phyloP scores from a whole-genome alignment of 1,284 basidiomycete species.

The Apiotrichum gracile region DNA sequence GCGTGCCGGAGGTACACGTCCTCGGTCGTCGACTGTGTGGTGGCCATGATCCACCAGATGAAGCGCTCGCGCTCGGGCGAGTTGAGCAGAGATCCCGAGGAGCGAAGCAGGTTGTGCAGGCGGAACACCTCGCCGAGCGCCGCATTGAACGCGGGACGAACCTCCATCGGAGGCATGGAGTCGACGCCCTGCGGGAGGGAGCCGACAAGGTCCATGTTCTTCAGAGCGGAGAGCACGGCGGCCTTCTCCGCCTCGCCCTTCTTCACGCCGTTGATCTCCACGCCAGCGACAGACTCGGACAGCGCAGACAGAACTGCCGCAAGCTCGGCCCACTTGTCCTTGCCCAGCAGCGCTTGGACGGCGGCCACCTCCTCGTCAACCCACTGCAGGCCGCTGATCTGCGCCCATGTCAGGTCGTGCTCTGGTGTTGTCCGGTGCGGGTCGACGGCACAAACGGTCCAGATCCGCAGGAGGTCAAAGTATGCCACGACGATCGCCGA shows the following conservation, averaged over 20 bases:
- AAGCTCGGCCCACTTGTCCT: conserved; percentile 49
- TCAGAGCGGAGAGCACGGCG: conserved; percentile 11
- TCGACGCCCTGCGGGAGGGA: conserved; percentile 2
- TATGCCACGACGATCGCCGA: conserved; percentile 49
- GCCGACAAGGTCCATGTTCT: conserved; percentile 8
- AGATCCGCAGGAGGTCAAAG: conserved; percentile 56
- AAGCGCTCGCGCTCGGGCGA: conserved; percentile 7
- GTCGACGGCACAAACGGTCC: conserved; percentile 77
- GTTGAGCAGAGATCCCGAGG: not conserved
- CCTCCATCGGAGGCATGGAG: not conserved
- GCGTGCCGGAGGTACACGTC: conserved; percentile 53
- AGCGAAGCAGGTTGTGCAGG: conserved; percentile 7
- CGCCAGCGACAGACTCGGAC: conserved; percentile 65
- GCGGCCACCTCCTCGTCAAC: conserved; percentile 53
- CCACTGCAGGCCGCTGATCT: conserved; percentile 72
- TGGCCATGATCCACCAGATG: conserved; percentile 9
- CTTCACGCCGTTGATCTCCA: conserved; percentile 61
- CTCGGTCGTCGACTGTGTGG: conserved; percentile 1
- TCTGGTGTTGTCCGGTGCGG: conserved; percentile 78
- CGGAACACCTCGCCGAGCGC: conserved; percentile 9
- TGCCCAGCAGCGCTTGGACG: conserved; percentile 1
- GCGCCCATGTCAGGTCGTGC: conserved; percentile 87
- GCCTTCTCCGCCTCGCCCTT: conserved; percentile 58
- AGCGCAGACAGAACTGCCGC: conserved; percentile 24
- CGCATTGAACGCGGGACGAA: conserved; percentile 4